Evolutionary conservation across 2,329 filamentous ascomycete genomes (phyloP).

Genomic region (Albophoma yamanashiensis): DNA sequence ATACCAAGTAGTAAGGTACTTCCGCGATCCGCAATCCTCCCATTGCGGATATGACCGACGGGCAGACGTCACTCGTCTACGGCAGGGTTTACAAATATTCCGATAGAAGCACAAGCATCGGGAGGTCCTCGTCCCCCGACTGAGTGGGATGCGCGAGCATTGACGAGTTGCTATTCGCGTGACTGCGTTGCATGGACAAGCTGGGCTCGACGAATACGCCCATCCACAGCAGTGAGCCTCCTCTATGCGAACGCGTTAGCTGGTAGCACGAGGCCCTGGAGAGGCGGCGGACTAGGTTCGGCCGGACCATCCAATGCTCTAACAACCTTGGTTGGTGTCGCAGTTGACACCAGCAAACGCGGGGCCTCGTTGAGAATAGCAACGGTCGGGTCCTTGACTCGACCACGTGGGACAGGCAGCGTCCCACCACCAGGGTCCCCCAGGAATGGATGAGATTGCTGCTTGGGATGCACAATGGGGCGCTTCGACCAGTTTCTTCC

Average conservation of each 20-base stretch:
- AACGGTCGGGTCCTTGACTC: neutral
- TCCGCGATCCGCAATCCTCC: neutral
- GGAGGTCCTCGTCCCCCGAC: too few relatives aligned
- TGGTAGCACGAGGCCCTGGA: neutral
- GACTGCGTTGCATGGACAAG: neutral
- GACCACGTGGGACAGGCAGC: neutral
- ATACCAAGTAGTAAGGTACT: too few relatives aligned
- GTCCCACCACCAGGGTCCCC: neutral
- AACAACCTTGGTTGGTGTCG: neutral
- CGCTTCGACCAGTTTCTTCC: neutral
- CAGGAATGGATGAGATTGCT: neutral
- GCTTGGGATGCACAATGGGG: neutral
- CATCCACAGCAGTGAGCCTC: neutral
- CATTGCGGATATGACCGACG: neutral
- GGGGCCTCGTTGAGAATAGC: neutral
- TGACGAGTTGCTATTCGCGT: neutral
- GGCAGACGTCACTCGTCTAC: neutral
- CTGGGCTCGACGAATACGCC: neutral
- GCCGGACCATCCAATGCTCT: neutral
- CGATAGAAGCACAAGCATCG: neutral
- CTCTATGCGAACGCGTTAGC: neutral
- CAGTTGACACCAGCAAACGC: neutral
- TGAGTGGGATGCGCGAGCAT: too few relatives aligned
- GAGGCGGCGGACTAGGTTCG: neutral
- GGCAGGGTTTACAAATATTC: neutral